Percentiles rank a stretch among this genome's conserved stretches.
Conservation (phyloP, 176 grass and related monocot genomes). For the Aegilops tauschii region DNA sequence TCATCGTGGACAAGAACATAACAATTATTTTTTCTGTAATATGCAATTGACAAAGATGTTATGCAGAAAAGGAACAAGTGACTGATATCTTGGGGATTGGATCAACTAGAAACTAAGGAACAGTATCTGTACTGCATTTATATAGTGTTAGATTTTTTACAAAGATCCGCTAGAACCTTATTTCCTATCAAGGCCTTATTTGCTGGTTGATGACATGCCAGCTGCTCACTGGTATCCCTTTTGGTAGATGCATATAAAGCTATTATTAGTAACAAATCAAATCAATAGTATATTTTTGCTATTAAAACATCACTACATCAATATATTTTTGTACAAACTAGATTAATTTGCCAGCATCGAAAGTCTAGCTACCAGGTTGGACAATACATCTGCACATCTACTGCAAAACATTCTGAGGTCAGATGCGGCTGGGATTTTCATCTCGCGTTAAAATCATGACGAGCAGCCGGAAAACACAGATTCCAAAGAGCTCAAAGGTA, state of each 20-base stretch:
- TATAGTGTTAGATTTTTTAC: neutral
- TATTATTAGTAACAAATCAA: neutral
- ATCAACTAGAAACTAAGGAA: neutral
- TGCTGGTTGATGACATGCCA: neutral
- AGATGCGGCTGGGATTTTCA: too few relatives aligned
- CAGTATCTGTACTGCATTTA: neutral
- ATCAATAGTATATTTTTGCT: neutral
- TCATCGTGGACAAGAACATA: neutral
- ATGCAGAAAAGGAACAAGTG: neutral
- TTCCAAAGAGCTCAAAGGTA: too few relatives aligned
- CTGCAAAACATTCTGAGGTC: too few relatives aligned
- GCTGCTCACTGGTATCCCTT: neutral
- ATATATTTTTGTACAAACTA: neutral
- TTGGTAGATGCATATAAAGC: neutral
- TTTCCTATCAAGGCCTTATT: neutral
- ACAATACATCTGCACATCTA: too few relatives aligned
- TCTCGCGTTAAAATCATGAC: too few relatives aligned
- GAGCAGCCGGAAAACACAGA: too few relatives aligned
- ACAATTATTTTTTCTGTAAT: neutral
- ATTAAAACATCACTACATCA: neutral
- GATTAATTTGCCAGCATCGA: neutral
- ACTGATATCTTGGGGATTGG: neutral
- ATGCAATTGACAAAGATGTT: neutral
- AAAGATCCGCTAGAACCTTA: neutral
- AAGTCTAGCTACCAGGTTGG: neutral